These are phyloP conservation scores for Fusarium mexicanum DNA, from an alignment of 2,329 filamentous ascomycete genomes.

Conservation along the genomic window DNA sequence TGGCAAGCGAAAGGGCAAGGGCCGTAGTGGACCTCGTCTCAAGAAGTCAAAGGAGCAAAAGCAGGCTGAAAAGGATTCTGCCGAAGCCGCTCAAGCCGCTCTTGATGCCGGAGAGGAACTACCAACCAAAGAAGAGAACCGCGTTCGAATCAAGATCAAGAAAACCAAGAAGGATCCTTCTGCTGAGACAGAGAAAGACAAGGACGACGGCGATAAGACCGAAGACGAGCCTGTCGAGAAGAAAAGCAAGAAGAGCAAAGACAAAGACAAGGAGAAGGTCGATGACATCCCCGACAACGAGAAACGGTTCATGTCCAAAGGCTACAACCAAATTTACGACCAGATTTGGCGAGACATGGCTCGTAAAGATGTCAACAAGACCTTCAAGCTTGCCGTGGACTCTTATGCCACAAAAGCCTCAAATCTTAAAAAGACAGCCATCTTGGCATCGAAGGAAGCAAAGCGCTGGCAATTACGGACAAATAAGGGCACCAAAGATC, in stretches of 20 bases:
- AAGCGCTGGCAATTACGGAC: slow-evolving; percentile 97
- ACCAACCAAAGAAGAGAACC: slow-evolving; percentile 64
- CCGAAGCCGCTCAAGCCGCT: slow-evolving; percentile 87
- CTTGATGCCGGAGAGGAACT: slow-evolving; percentile 81
- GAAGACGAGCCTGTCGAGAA: slow-evolving; percentile 48
- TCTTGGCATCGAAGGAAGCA: slow-evolving; percentile 95
- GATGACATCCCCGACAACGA: slow-evolving; percentile 65
- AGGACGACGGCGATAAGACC: slow-evolving; percentile 57
- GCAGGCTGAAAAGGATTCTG: slow-evolving; percentile 81
- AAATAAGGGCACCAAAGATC: slow-evolving; percentile 98
- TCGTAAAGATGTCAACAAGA: slow-evolving; percentile 92
- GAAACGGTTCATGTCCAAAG: slow-evolving; percentile 83
- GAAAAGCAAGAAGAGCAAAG: slow-evolving; percentile 62
- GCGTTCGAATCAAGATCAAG: slow-evolving; percentile 73
- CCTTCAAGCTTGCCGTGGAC: slow-evolving; percentile 85
- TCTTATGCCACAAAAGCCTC: slow-evolving; percentile 88
- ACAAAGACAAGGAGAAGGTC: slow-evolving; percentile 62
- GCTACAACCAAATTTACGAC: slow-evolving; percentile 96
- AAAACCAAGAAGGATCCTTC: slow-evolving; percentile 51
- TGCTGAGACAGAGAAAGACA: slow-evolving; percentile 53
- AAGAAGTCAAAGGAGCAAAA: slow-evolving; percentile 94
- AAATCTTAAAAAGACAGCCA: slow-evolving; percentile 98
- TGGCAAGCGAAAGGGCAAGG: slow-evolving; percentile 55
- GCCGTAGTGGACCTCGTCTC: slow-evolving; percentile 71
- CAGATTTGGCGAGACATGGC: slow-evolving; percentile 97